phyloP scores from a whole-genome alignment of 2,329 filamentous ascomycete species.

The Lachnellula willkommii region DNA sequence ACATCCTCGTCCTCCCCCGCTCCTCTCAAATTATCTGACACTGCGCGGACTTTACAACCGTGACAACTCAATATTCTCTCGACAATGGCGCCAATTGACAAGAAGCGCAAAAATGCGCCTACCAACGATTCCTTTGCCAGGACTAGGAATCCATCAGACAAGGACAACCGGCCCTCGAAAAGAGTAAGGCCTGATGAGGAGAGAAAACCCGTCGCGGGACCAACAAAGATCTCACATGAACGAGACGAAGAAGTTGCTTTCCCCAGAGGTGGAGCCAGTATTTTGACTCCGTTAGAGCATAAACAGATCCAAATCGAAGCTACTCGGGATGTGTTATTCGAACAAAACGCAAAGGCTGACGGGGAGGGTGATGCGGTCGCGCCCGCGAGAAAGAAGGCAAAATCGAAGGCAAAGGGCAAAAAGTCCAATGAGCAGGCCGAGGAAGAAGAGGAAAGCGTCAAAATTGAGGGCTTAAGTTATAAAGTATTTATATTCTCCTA shows the following conservation, averaged over 20 bases:
- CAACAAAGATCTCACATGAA: slow-evolving; percentile 38
- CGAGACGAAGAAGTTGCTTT: slow-evolving; percentile 85
- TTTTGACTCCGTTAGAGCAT: slow-evolving; percentile 88
- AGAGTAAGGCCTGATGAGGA: slow-evolving; percentile 25
- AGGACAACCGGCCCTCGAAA: slow-evolving; percentile 27
- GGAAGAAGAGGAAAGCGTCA: slow-evolving; percentile 50
- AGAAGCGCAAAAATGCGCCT: slow-evolving; percentile 29
- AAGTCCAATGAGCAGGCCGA: slow-evolving; percentile 46
- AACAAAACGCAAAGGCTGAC: slow-evolving; percentile 52
- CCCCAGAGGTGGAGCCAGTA: slow-evolving; percentile 83
- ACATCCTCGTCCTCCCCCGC: background rate
- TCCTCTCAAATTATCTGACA: background rate
- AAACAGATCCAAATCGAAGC: slow-evolving; percentile 96
- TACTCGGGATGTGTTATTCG: slow-evolving; percentile 84
- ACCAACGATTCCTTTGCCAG: slow-evolving; percentile 32
- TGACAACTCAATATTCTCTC: background rate
- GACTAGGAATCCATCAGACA: slow-evolving; percentile 22
- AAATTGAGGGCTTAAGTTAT: slow-evolving; percentile 82
- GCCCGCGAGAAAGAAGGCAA: slow-evolving; percentile 45
- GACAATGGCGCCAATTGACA: slow-evolving; percentile 32
- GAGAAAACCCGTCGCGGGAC: slow-evolving; percentile 4
- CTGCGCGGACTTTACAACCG: background rate
- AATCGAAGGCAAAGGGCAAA: slow-evolving; percentile 47
- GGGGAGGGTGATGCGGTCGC: slow-evolving; percentile 21
- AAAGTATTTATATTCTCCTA: slow-evolving; percentile 54